A percentile compares a stretch with the other conserved stretches of the same genome.
Conservation (phyloP, 2,329 filamentous ascomycete species). For the Graphilbum sp. region DNA sequence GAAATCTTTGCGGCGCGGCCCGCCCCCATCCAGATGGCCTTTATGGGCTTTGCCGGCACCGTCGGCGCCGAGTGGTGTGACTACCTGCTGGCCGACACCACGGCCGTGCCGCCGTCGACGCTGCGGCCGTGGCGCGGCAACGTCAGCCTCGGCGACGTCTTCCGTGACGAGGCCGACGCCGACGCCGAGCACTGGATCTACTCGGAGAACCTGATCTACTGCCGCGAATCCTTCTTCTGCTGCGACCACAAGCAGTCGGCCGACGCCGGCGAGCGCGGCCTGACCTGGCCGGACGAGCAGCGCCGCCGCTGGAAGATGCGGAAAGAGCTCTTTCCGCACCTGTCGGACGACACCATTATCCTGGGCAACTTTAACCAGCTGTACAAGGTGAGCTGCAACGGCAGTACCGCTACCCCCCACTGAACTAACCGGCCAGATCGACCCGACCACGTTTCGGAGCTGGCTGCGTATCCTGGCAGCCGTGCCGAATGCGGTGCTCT, state of each 20-base stretch:
- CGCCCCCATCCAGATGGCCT: conserved; percentile 96
- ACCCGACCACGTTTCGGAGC: conserved; percentile 86
- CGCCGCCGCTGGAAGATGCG: conserved; percentile 77
- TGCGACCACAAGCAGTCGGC: conserved; percentile 92
- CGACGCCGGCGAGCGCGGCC: conserved; percentile 37
- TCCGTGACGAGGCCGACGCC: conserved; percentile 47
- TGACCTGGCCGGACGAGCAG: conserved; percentile 77
- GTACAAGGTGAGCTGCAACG: conserved; percentile 61
- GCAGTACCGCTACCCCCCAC: too few relatives aligned
- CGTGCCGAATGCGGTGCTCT: conserved; percentile 77
- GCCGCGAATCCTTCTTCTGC: conserved; percentile 91
- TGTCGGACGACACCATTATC: conserved; percentile 74
- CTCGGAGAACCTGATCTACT: conserved; percentile 91
- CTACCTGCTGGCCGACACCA: conserved; percentile 82
- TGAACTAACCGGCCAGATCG: conserved; percentile 47
- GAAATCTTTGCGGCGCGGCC: conserved; percentile 92
- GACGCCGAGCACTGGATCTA: conserved; percentile 78
- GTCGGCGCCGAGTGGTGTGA: conserved; percentile 97
- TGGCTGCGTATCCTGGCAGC: conserved; percentile 83
- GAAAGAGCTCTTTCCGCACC: conserved; percentile 71
- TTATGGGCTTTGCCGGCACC: conserved; percentile 97
- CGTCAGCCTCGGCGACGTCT: conserved; percentile 54
- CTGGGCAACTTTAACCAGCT: conserved; percentile 97
- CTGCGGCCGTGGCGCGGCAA: conserved; percentile 67
- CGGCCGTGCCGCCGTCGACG: conserved; percentile 68